Evolutionary conservation across 176 grass and related monocot genomes (phyloP).

Genomic region (barley (Hordeum vulgare)): DNA sequence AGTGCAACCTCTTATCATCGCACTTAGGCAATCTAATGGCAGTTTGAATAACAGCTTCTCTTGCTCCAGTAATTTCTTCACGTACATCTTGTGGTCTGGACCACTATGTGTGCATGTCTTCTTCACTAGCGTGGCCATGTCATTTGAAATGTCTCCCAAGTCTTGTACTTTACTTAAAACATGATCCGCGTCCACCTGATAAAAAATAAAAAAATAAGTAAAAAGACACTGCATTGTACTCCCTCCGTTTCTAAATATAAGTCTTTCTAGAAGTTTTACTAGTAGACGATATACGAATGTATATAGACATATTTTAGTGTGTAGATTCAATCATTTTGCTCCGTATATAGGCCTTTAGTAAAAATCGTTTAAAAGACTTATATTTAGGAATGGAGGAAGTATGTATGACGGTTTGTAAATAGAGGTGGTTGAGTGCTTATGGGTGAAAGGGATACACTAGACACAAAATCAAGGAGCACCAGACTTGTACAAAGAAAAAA

Average conservation of each 20-base stretch:
- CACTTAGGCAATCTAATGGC: not conserved
- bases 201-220: not conserved
- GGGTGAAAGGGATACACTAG: not conserved
- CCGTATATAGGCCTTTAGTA: too few relatives aligned
- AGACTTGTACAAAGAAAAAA: not conserved
- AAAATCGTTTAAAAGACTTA: too few relatives aligned
- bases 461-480: not conserved
- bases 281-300: not conserved
- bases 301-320: too few relatives aligned
- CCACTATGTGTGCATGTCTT: not conserved
- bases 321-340: too few relatives aligned
- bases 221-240: not conserved
- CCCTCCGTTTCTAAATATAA: too few relatives aligned
- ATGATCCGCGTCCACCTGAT: not conserved
- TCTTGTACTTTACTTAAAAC: not conserved
- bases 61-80: not conserved
- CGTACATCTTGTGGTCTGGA: not conserved
- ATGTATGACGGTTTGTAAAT: not conserved
- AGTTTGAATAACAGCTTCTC: not conserved
- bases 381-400: too few relatives aligned
- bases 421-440: too few relatives aligned
- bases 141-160: not conserved
- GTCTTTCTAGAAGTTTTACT: too few relatives aligned
- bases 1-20: not conserved
- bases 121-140: not conserved